Conservation (phyloP, 2,329 filamentous ascomycete species). For the Exophiala lecanii-corni region DNA sequence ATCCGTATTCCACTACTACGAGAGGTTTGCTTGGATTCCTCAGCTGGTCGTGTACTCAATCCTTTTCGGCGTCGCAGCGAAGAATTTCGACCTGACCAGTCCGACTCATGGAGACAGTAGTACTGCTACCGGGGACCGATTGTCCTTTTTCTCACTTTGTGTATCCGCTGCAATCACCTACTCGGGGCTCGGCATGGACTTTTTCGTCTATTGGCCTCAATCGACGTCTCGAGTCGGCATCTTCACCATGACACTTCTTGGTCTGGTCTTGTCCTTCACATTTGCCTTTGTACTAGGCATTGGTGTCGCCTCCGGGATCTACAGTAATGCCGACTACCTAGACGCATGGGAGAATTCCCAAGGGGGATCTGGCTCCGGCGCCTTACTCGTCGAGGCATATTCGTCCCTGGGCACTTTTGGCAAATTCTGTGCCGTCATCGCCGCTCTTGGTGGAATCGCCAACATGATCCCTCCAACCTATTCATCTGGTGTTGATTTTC, state of each 20-base stretch:
- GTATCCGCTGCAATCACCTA: constrained; percentile 20
- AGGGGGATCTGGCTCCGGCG: constrained; percentile 52
- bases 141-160: constrained; percentile 68
- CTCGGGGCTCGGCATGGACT: constrained; percentile 17
- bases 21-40: constrained; percentile 61
- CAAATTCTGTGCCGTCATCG: constrained; percentile 61
- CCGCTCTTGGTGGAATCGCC: constrained; percentile 60
- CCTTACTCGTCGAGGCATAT: constrained; percentile 60
- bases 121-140: constrained; percentile 40
- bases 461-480: constrained; percentile 65
- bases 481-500: constrained; percentile 62
- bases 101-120: constrained; percentile 45
- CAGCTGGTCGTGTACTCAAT: constrained; percentile 58
- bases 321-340: constrained; percentile 50
- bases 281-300: constrained; percentile 60
- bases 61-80: constrained; percentile 57
- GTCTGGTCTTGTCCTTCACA: constrained; percentile 55
- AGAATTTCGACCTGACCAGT: constrained; percentile 53
- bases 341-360: constrained; percentile 47
- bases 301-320: constrained; percentile 57
- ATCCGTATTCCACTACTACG: constrained; percentile 63
- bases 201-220: constrained; percentile 56
- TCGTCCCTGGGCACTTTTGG: constrained; percentile 58
- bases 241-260: constrained; percentile 54
- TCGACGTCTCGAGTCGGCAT: constrained; percentile 49